Conservation (phyloP, 169 alveolate species). For the Eimeria acervulina region DNA sequence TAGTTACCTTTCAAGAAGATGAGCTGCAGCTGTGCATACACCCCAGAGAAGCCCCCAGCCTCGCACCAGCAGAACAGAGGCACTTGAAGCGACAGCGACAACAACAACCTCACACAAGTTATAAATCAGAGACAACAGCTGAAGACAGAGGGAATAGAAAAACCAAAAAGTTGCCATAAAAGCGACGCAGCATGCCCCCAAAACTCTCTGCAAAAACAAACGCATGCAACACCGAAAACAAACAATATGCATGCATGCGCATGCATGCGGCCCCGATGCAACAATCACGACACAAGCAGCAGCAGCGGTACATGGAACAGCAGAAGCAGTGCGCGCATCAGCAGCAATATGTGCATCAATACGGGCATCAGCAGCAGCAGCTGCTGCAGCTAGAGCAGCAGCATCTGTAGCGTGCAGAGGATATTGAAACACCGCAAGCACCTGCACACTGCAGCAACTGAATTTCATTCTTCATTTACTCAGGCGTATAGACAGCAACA, state of each 20-base stretch:
- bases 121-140: not conserved
- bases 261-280: too few species aligned
- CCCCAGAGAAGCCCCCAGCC: not conserved
- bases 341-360: not conserved
- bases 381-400: not conserved
- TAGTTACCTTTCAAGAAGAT: not conserved
- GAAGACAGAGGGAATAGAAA: not conserved
- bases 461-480: not conserved
- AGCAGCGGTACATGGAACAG: not conserved
- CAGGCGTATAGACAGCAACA: not conserved
- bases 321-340: not conserved
- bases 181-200: not conserved
- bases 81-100: not conserved
- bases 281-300: too few species aligned
- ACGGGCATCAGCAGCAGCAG: not conserved
- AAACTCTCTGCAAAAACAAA: not conserved
- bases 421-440: too few species aligned
- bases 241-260: not conserved
- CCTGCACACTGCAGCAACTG: not conserved
- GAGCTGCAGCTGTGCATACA: not conserved
- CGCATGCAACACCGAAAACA: not conserved
- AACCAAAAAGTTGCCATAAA: not conserved
- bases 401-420: not conserved
- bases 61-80: not conserved
- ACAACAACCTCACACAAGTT: not conserved